phyloP scores from a whole-genome alignment of 2,329 filamentous ascomycete species.

The Apiospora rasikravindrae region DNA sequence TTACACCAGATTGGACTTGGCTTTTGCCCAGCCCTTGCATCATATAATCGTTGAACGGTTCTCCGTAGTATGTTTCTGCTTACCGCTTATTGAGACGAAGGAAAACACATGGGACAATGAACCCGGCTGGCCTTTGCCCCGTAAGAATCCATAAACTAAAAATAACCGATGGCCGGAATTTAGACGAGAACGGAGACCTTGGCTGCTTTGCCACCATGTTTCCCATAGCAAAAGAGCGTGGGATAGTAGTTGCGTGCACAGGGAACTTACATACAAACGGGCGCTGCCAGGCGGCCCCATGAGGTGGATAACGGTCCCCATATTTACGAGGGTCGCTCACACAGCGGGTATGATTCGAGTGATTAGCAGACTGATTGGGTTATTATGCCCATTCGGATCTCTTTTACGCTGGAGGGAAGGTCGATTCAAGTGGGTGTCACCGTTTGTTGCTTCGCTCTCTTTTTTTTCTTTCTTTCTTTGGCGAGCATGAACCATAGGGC shows the following conservation, averaged over 20 bases:
- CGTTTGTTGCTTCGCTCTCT: slow-evolving; percentile 1
- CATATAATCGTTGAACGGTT: neutral
- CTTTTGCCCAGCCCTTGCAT: slow-evolving; percentile 10
- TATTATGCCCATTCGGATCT: neutral
- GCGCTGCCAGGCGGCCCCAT: neutral
- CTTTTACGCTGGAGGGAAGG: neutral
- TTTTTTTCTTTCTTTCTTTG: too few relatives aligned
- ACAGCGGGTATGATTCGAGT: neutral
- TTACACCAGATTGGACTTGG: slow-evolving; percentile 16
- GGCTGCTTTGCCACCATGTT: neutral
- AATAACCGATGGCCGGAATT: neutral
- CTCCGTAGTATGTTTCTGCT: neutral
- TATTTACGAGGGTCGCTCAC: neutral
- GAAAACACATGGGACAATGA: neutral
- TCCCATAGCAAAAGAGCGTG: neutral
- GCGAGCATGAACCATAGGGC: slow-evolving; percentile 8
- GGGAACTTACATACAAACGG: neutral
- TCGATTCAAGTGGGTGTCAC: neutral
- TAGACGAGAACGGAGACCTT: neutral
- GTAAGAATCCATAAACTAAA: neutral
- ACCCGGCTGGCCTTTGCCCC: neutral
- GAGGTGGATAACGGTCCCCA: too few relatives aligned
- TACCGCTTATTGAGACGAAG: slow-evolving; percentile 4
- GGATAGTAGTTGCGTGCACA: neutral
- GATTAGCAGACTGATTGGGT: neutral